phyloP scores from a whole-genome alignment of 305 asterid species.

The Galium porrigens region DNA sequence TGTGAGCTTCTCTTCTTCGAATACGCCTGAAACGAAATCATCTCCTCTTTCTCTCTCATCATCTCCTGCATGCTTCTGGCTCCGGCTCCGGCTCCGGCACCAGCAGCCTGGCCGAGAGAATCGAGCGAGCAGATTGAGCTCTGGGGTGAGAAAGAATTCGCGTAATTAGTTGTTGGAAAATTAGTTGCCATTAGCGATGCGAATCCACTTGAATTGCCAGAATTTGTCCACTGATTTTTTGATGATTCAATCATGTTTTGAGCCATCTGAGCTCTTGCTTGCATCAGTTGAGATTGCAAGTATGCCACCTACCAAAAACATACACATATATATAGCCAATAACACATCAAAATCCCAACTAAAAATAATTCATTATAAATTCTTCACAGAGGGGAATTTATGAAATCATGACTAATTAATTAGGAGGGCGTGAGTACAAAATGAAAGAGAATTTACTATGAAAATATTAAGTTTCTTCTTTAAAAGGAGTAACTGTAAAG shows the following conservation, averaged over 20 bases:
- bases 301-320: slow-evolving; percentile 34
- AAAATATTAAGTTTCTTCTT: neutral
- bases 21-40: slow-evolving; percentile 16
- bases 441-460: too few species aligned
- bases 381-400: neutral
- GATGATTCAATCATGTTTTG: slow-evolving; percentile 35
- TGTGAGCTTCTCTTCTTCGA: slow-evolving; percentile 36
- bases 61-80: slow-evolving; percentile 22
- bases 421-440: too few species aligned
- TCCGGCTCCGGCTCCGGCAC: slow-evolving; percentile 12
- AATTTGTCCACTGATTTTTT: slow-evolving; percentile 20
- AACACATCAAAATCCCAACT: neutral
- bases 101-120: slow-evolving; percentile 27
- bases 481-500: neutral
- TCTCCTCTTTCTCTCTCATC: slow-evolving; percentile 18
- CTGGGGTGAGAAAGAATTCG: slow-evolving; percentile 18
- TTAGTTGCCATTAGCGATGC: slow-evolving; percentile 4
- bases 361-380: neutral
- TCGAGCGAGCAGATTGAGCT: slow-evolving; percentile 33
- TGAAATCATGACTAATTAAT: too few species aligned
- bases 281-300: slow-evolving; percentile 58
- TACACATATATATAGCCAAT: neutral
- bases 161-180: slow-evolving; percentile 10
- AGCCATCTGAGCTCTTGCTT: slow-evolving; percentile 39
- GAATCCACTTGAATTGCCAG: neutral